Conservation (phyloP, 2,329 filamentous ascomycete species). For the Sclerotinia sclerotiorum region DNA sequence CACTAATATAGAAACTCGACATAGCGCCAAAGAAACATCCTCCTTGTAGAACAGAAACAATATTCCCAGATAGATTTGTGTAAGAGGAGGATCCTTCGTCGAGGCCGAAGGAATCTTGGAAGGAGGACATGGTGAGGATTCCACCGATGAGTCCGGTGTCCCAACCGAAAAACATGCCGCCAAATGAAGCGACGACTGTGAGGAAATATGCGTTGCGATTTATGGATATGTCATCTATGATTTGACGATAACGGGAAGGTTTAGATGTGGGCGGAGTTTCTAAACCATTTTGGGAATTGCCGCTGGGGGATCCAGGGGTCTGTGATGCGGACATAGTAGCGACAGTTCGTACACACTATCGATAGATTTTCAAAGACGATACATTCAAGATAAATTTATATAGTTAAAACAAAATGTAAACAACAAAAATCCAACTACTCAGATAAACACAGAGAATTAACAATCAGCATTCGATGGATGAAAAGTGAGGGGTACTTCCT, state of each 20-base stretch:
- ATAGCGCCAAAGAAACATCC: constrained; percentile 65
- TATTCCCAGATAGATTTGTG: constrained; percentile 21
- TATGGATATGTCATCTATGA: constrained; percentile 5
- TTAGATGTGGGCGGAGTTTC: background rate
- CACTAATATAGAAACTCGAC: constrained; percentile 42
- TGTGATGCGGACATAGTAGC: background rate
- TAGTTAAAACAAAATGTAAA: background rate
- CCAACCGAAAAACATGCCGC: constrained; percentile 62
- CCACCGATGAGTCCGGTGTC: constrained; percentile 72
- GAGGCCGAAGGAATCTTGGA: constrained; percentile 41
- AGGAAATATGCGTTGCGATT: constrained; percentile 25
- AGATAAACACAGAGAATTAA: background rate
- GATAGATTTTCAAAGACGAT: background rate
- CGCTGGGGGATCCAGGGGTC: background rate
- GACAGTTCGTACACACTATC: background rate
- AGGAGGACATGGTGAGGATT: constrained; percentile 66
- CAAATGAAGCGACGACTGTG: constrained; percentile 54
- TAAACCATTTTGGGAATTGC: background rate
- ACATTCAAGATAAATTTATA: background rate
- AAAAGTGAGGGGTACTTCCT: background rate
- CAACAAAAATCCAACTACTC: too few relatives aligned
- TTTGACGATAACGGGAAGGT: constrained; percentile 14
- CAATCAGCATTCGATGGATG: background rate
- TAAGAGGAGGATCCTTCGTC: background rate
- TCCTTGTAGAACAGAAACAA: constrained; percentile 66